Conservation (phyloP, 306 rosid species). For the Fagus crenata region DNA sequence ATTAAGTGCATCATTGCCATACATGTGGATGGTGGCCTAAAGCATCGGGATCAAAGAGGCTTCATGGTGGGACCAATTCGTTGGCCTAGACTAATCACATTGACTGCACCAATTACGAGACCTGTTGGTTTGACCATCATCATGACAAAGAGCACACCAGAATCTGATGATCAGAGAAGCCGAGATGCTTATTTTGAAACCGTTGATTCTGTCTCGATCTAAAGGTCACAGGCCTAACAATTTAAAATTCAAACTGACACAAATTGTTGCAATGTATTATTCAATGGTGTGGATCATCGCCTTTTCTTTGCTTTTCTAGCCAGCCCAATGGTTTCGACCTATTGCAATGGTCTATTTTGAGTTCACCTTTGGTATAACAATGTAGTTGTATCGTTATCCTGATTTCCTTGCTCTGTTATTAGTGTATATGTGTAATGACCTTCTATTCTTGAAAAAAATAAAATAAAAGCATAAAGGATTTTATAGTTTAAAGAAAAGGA, state of each 20-base stretch:
- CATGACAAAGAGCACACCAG: slow-evolving; percentile 48
- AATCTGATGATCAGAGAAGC: slow-evolving; percentile 22
- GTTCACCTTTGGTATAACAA: background rate
- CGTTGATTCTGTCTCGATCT: background rate
- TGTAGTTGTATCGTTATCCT: background rate
- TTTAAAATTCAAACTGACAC: slow-evolving; percentile 30
- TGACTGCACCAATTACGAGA: slow-evolving; percentile 77
- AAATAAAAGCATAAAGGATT: slow-evolving; percentile 30
- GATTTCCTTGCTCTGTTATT: too few relatives aligned
- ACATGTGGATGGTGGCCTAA: slow-evolving; percentile 37
- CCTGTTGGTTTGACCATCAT: slow-evolving; percentile 45
- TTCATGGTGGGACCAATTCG: slow-evolving; percentile 37
- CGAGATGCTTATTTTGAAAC: slow-evolving; percentile 7
- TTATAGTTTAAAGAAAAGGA: slow-evolving; percentile 26
- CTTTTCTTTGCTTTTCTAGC: too few relatives aligned
- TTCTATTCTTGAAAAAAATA: slow-evolving; percentile 20
- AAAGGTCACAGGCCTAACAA: background rate
- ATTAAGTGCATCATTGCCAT: slow-evolving; percentile 35
- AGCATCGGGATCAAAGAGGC: slow-evolving; percentile 30
- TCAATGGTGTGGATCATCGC: too few relatives aligned
- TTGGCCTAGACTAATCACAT: slow-evolving; percentile 35
- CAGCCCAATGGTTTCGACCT: background rate
- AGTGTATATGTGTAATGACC: slow-evolving; percentile 21
- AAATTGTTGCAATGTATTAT: too few relatives aligned
- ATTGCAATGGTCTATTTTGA: background rate